Evolutionary conservation across 2,329 filamentous ascomycete genomes (phyloP), one percentile per base, ranked within the genome.

Genomic region (Monilinia polystroma): DNA sequence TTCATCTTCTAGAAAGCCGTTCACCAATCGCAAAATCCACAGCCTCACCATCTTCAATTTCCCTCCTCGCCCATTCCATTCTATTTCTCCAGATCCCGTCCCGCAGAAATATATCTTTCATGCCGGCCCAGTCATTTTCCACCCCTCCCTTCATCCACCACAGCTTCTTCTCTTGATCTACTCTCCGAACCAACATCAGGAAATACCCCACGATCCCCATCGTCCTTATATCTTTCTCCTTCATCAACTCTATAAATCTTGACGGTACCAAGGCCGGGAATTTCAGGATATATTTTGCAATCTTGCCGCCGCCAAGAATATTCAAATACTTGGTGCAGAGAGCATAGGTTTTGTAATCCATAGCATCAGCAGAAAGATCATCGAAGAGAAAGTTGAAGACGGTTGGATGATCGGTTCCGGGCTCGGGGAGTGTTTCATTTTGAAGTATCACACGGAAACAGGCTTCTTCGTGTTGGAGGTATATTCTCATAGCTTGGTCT

Each of bases 201-300:
- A 66, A 66, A 54, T 66, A 66, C 4, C 55, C 64, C 35, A 45
- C 32, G 2, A 66, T 60, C 6, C 55, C 35, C 54, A 66, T 41
- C 18, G 32, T 29, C 18, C 55, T 52, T 8, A 43, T 16, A 20
- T 60, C 64, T 38, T 26, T 60, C 35, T 52, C 32, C 47, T 58
- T 43, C 26, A 65, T 18, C 23, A 59, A 59, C 4, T 58, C 45
- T 2, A 65, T 23, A 5, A 59, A 45, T 32, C 55, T 52, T 1
- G n/a, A 7, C 14, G 43, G 29, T 1, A 45, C 45, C 32, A 59
- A 52, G 3, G 41, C 32, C 4, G 54, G 63, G 18, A 65, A 65
- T 43, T 59, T 65, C 2, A 65, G 12, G 10, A 59, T 52, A 1
- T 47, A 47, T 23, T 35, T 59, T 2, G 26, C 20, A 11, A 32